These are phyloP conservation scores for Colletotrichum cereale DNA, from an alignment of 2,329 filamentous ascomycete species.

Conservation along the genomic window DNA sequence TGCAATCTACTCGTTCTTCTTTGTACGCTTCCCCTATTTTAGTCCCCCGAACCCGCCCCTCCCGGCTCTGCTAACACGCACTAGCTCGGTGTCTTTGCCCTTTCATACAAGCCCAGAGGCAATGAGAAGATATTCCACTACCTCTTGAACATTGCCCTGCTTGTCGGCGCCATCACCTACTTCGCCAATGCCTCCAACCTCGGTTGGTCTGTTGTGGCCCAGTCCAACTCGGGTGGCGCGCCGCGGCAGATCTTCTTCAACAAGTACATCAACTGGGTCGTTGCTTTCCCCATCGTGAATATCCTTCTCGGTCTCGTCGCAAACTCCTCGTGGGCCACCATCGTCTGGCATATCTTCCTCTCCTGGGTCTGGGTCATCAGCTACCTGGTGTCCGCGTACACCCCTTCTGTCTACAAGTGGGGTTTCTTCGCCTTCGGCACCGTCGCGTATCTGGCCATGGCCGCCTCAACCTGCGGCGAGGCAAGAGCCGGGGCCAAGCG, in stretches of 20 bases:
- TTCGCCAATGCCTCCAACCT: conserved; percentile 66
- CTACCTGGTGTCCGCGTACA: conserved; percentile 64
- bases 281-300: conserved; percentile 60
- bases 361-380: conserved; percentile 65
- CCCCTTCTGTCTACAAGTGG: conserved; percentile 66
- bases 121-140: conserved; percentile 70
- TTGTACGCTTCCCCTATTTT: conserved; percentile 52
- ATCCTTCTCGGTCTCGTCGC: conserved; percentile 63
- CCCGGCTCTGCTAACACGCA: conserved; percentile 22
- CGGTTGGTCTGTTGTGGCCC: conserved; percentile 56
- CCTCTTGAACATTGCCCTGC: conserved; percentile 62
- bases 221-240: conserved; percentile 50
- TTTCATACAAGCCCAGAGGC: conserved; percentile 57
- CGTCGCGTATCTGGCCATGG: conserved; percentile 60
- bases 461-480: conserved; percentile 56
- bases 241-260: conserved; percentile 66
- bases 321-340: conserved; percentile 68
- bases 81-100: conserved; percentile 56
- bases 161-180: conserved; percentile 64
- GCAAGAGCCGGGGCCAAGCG: conserved; percentile 55
- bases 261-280: conserved; percentile 68
- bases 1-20: conserved; percentile 60
- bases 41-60: too few species aligned
- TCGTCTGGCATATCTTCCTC: conserved; percentile 62
- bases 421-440: conserved; percentile 68